These are phyloP conservation scores for barrel medic (Medicago truncatula) DNA, from an alignment of 306 rosid species.

Conservation along the genomic window MtrunA17r5.0-ANR NC_053048.1:47108001-47108500, in stretches of 20 bases:
- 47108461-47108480: slow-evolving; percentile 49
- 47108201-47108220: background rate
- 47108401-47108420: slow-evolving; percentile 86
- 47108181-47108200: background rate
- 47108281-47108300: background rate
- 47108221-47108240: background rate
- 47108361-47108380: slow-evolving; percentile 65
- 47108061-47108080: background rate
- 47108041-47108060: background rate
- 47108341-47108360: slow-evolving; percentile 31
- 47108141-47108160: slow-evolving; percentile 3
- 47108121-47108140: background rate
- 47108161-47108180: background rate
- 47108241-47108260: slow-evolving; percentile 1
- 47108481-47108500: slow-evolving; percentile 48
- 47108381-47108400: slow-evolving; percentile 93
- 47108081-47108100: background rate
- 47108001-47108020: slow-evolving; percentile 80
- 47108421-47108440: slow-evolving; percentile 51
- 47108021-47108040: slow-evolving; percentile 72
- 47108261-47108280: background rate
- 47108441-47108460: slow-evolving; percentile 49
- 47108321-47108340: slow-evolving; percentile 11
- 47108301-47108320: background rate
- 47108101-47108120: background rate